Evolutionary conservation across 164 flowering plant genomes (phyloP), one percentile per base, ranked within the genome.

Genomic region (Piper betle): DNA sequence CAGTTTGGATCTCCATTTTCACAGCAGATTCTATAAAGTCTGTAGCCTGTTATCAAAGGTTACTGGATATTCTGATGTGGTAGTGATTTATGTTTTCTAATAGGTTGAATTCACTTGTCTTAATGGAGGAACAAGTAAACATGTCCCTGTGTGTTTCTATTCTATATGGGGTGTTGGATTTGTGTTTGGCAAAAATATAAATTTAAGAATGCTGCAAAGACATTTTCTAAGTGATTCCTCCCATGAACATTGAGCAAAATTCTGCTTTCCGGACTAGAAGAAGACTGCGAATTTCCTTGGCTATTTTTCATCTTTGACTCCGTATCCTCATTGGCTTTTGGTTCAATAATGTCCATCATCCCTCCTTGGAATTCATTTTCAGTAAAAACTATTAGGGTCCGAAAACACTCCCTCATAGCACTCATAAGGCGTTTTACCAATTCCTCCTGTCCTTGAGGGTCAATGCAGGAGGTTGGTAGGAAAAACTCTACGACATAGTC

Each of bases 401-500:
- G 77, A 55, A 81, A 77, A 70, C 84, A 84, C 71, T 78, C 74
- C 72, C 80, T 82, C 88, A 93, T 81, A 18, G 89, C 85, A 17
- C 57, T 72, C 66, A 85, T 65, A 42, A 93, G 53, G 39, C 91
- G 78, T 38, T 81, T 75, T 73, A 93, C 66, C 62, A 93, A 72
- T n/a, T 52, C 64, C 53, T 71, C 68, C 43, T 86, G 97, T 39
- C 82, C 86, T 37, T 17, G 53, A 56, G 52, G 39, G 42, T 80
- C 84, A 18, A 59, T 74, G 57, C 79, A 74, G 55, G 68, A 68
- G 64, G 85, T 76, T 13, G 99, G 97, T 58, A 90, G 76, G 73
- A 93, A 93, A 67, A 93, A 90, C 78, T 93, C 99, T 6, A 93
- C 73, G 61, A 93, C 70, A 62, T 90, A 93, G 58, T 88, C 86